Evolutionary conservation across 1,284 basidiomycete species (phyloP), one percentile per base, ranked within the genome.

Genomic region (Cryptococcus sp.): DNA sequence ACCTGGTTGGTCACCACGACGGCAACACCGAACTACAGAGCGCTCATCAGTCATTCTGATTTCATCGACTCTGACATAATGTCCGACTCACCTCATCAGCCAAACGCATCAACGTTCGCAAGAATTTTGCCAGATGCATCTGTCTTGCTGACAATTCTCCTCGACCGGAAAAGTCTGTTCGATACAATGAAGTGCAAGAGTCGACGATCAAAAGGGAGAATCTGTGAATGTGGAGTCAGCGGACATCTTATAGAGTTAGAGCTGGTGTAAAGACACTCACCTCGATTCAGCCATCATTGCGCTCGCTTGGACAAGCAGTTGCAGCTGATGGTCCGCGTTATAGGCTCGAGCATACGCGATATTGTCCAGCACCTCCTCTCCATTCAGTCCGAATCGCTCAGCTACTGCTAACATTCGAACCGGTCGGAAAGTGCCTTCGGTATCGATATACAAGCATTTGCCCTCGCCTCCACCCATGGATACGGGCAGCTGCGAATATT

Each of bases 391-490:
- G 73, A 89, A 94, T 52, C 96, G 84, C 80, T 98, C 95, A 1
- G 96, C 95, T 4, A 96, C 93, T 0, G 95, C 91, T 30, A 99
- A 83, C 55, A 99, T 82, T 60, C 96, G 91, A 40, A 92, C 90
- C 17, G 96, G 96, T 66, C 96, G 92, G 83, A 99, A 99, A 3
- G 96, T 99, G 11, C 94, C 94, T 75, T 99, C 95, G 0, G 96
- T 99, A 78, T 99, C 96, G 79, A 99, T 98, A 79, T 95, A 99
- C 49, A 99, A 82, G 73, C 95, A 98, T 80, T 99, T 99, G 50
- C 96, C 96, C 79, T 99, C 96, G 6, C 96, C 96, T 30, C 96
- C 96, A 25, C 96, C 96, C 94, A 98, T 97, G 68, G 87, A 89
- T 47, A 95, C 89, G 0, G 96, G 96, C 8, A 99, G 85, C 82